These are phyloP conservation scores for Mycena galopus DNA, from an alignment of 768 basidiomycete genomes.

Conservation along the genomic window DNA sequence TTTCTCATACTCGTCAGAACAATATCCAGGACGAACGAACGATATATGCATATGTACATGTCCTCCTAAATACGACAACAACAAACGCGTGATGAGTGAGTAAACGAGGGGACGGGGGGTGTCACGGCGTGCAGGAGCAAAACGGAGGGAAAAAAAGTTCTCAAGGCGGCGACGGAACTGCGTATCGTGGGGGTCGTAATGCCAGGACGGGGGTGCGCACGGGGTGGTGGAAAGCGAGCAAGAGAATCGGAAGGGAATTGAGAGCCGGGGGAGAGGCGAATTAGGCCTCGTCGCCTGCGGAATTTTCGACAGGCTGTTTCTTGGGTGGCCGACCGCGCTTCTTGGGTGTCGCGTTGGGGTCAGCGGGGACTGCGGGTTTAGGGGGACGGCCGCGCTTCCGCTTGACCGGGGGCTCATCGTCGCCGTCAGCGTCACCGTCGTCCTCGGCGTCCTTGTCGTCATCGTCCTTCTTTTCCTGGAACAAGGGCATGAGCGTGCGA, in stretches of 20 bases:
- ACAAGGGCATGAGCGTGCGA: constrained; percentile 36
- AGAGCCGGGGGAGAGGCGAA: constrained; percentile 23
- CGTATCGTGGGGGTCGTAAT: constrained; percentile 24
- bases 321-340: constrained; percentile 82
- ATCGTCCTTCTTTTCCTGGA: constrained; percentile 38
- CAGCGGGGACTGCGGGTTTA: constrained; percentile 71
- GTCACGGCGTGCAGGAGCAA: constrained; percentile 34
- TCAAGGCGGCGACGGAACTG: constrained; percentile 7
- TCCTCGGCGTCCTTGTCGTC: constrained; percentile 38
- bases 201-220: constrained; percentile 7
- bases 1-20: constrained; percentile 39
- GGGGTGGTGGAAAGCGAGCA: constrained; percentile 24
- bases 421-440: constrained; percentile 43
- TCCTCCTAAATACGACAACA: constrained; percentile 46
- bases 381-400: constrained; percentile 82
- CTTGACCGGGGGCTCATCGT: constrained; percentile 67
- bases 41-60: constrained; percentile 51
- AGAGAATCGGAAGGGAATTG: constrained; percentile 19
- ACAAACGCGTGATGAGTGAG: constrained; percentile 30
- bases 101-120: constrained; percentile 34
- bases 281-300: constrained; percentile 28
- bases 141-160: constrained; percentile 41
- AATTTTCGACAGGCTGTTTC: constrained; percentile 45
- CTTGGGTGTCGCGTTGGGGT: constrained; percentile 67
- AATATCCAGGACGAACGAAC: constrained; percentile 44